phyloP scores from a whole-genome alignment of 345 rosid species.

The Hirschfeldia incana region DNA sequence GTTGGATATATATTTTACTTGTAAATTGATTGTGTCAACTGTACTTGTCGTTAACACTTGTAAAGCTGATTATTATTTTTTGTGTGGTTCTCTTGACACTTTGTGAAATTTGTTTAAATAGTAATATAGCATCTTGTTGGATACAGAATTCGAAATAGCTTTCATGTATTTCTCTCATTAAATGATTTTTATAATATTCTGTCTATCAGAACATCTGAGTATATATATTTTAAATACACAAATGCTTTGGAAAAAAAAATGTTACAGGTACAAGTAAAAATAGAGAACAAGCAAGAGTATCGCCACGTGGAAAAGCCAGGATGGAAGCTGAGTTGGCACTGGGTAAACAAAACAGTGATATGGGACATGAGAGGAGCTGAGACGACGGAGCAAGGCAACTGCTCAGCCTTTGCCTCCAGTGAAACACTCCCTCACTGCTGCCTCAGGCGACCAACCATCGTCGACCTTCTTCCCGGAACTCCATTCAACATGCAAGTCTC shows the following conservation, averaged over 20 bases:
- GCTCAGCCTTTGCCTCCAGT: slow-evolving; percentile 49
- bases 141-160: background rate
- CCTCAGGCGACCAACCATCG: slow-evolving; percentile 54
- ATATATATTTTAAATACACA: background rate
- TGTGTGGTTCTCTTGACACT: background rate
- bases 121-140: background rate
- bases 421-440: slow-evolving; percentile 67
- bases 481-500: slow-evolving; percentile 50
- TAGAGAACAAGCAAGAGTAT: slow-evolving; percentile 64
- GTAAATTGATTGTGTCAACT: background rate
- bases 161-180: background rate
- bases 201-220: too few relatives aligned
- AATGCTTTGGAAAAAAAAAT: background rate
- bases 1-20: background rate
- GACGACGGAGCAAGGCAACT: slow-evolving; percentile 85
- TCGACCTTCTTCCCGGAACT: slow-evolving; percentile 77
- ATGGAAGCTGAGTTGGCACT: slow-evolving; percentile 75
- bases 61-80: background rate
- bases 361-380: slow-evolving; percentile 80
- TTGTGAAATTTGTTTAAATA: background rate
- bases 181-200: background rate
- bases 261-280: slow-evolving; percentile 54
- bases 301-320: slow-evolving; percentile 82
- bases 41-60: background rate
- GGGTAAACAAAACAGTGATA: slow-evolving; percentile 64